Evolutionary conservation across 768 basidiomycete genomes (phyloP), one percentile per base, ranked within the genome.

Genomic region (Collybiopsis confluens): DNA sequence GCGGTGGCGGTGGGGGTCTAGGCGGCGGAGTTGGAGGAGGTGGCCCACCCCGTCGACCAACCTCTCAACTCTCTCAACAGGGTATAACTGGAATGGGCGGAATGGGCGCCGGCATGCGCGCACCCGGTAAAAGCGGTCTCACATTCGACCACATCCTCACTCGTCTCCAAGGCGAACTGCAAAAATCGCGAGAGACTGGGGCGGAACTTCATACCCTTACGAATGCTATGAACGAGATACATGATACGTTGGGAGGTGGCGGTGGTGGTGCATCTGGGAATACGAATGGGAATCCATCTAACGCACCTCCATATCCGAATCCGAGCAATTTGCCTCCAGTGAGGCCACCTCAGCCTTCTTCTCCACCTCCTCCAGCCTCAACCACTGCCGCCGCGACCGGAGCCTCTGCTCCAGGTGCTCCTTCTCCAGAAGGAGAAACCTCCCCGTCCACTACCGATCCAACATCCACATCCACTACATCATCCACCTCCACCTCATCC

Each of bases 141-240:
- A 90, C 85, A 7, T 96, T 98, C 64, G 95, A 98, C 62, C 90
- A 94, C 61, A 92, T 98, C 49, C 72, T 98, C 42, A 88, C 78
- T 53, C 82, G 91, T 33, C 74, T 98, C 2, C 95, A 98, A 66
- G 85, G 86, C 58, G 95, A 98, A 65, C 82, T 98, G n/a, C 88
- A 90, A 71, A 97, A 96, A 72, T 93, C 91, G 62, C 83, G 92
- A 16, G 96, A 98, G 64, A 97, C 95, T 0, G 91, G 92, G 13
- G 77, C 85, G 0, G 95, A 98, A 64, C 74, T 99, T 3, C 82
- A 85, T 57, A 81, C 81, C 0, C 71, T 98, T 28, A 86, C 81
- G 15, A 80, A 80, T 11, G 78, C 89, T 3, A 91, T 99, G 82
- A 81, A 75, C 38, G 93, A 97, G n/a, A 90, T 98, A 41, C 87